Evolutionary conservation across 352 stramenopile species (phyloP), one percentile per base, ranked within the genome.

Genomic region (Phytopythium cucurbitacearum): DNA sequence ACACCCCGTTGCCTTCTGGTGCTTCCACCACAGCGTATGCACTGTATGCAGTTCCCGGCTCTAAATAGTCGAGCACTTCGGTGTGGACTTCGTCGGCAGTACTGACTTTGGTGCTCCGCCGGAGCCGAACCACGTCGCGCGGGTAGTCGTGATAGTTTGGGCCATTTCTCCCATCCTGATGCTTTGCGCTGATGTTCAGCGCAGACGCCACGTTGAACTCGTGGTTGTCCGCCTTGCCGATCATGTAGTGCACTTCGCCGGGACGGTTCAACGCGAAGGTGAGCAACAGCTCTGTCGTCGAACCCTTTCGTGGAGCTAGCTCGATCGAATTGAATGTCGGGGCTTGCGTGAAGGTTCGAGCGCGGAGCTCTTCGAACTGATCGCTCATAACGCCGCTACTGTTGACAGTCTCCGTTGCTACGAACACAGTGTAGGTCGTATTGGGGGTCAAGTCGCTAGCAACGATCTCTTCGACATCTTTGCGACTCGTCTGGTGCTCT

Each of bases 161-260:
- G 3, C 45, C 53, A 7, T 39, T 44, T 33, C n/a, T 43, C 59
- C 11, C 59, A 21, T 28, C 10, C 10, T 4, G 50, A 12, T 3
- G 53, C 43, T 44, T 87, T 91, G 48, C 64, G 45, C 79, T 94
- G 46, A 94, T 64, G 61, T 94, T 94, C 60, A 88, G 76, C 2
- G 78, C 66, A 0, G 84, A 94, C 5, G 80, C 80, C 38, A 73
- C 76, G 43, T 87, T 87, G 39, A 89, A 67, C 43, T 91, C 81
- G 0, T 65, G 41, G 43, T 94, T 89, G 3, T 60, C 71, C 1
- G 67, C 73, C 16, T 71, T 51, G 4, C 79, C 80, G 0, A 80
- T 51, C 65, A 94, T 80, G 58, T 76, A 94, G 53, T 94, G 84
- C 4, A 91, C 70, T 66, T 91, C 73, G 10, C 84, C 77, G 0